Conservation (phyloP, 148 eudicot genomes). For the Chenopodium album region DNA sequence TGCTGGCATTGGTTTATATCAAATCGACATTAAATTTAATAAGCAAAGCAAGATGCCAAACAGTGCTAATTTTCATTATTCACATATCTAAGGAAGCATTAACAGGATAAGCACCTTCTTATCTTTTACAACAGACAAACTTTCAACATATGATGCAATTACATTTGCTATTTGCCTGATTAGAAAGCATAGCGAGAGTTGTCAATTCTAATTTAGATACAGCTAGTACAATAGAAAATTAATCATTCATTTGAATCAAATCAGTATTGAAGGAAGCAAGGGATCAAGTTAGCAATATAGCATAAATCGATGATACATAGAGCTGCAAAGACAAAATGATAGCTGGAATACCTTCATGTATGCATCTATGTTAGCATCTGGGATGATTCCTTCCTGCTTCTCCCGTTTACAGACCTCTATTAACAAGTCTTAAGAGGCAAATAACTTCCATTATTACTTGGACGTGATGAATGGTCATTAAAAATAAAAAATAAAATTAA, state of each 20-base stretch:
- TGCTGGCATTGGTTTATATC: background rate
- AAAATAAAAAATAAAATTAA: no score
- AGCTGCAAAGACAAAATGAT: background rate
- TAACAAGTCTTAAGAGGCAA: conserved; percentile 44
- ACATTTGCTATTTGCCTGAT: no score
- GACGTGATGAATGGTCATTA: background rate
- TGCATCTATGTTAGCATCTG: conserved; percentile 75
- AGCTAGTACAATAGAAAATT: no score
- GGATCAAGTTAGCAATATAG: background rate
- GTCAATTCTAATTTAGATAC: no score
- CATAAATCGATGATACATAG: background rate
- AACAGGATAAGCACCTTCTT: no score
- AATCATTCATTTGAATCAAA: no score
- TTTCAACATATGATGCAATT: no score
- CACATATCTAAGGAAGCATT: no score
- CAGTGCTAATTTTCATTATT: no score
- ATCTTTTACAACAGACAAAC: no score
- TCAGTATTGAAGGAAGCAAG: background rate
- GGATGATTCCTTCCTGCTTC: conserved; percentile 66
- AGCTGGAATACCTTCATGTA: conserved; percentile 68
- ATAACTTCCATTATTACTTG: background rate
- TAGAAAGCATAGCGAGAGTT: no score
- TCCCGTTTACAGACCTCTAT: conserved; percentile 66
- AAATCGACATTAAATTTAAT: no score
- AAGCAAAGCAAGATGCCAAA: background rate